Base-by-base conservation (phyloP, 805 yeast genomes). In the Myxozyma nipponensis region DNA sequence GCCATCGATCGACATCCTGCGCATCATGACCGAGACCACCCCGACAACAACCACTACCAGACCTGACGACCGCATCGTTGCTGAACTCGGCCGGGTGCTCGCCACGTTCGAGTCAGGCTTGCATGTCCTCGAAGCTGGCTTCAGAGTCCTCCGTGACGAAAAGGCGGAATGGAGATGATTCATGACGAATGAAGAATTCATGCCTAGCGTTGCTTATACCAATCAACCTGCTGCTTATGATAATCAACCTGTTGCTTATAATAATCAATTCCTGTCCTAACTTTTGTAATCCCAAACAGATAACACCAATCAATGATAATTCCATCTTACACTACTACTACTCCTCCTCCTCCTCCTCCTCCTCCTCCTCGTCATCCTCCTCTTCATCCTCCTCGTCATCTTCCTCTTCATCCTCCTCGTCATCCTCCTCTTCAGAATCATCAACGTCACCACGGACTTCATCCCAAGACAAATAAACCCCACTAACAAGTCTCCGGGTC, bases 381-480 rank as follows among this genome's bases (percentile, higher is more conserved):
- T 59, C 67, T 1, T 64, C 63, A 10, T 61, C 67, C 17, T 56
- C 64, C 17, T 66, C 67, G 25, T 52, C 62, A 13, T 54, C 67
- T 1, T 56, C 64, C 9, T 62, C 68, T n/a, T 59, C 63, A 4
- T 72, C 76, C 42, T 72, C 76, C 17, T 71, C 72, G 45, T 74
- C 79, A 47, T 75, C 79, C 5, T 69, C 68, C 23, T 62, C 63
- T 49, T 69, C 73, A 49, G 73, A 71, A 32, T 72, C 77, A 39
- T 72, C 69, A 18, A 79, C 84, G 17, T 52, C 65, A 6, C 78
- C 85, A 37, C 83, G 83, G 30, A 82, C 86, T 39, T 81, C 89
- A 34, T 76, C 76, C 98, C 98, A 91, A 61, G 89, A 93, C 24
- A 90, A 80, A 63, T 82, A 85, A 52, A 76, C 74, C 4, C 69